Percentiles rank a stretch among this genome's conserved stretches.
Conservation (phyloP, 1,139 yeast species). For the Geotrichum candidum region DNA sequence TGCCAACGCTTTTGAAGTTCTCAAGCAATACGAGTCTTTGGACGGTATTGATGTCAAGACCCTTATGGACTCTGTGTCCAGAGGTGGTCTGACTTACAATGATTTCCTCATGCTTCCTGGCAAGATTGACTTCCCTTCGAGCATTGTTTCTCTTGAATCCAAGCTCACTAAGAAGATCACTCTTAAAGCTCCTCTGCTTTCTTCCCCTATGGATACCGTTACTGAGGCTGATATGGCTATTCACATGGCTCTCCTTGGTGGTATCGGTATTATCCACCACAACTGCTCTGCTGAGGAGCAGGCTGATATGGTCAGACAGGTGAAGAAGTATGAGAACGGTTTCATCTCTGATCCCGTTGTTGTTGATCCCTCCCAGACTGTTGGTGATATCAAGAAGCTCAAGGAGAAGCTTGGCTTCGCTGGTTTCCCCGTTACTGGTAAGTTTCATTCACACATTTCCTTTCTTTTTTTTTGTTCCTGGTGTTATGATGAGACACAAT, state of each 20-base stretch:
- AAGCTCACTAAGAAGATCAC: constrained; percentile 86
- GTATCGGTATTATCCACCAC: constrained; percentile 98
- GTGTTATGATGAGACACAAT: constrained; percentile 39
- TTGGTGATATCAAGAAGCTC: constrained; percentile 72
- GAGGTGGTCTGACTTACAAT: constrained; percentile 97
- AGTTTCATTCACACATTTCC: constrained; percentile 39
- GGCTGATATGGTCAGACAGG: constrained; percentile 96
- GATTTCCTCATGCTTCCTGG: constrained; percentile 96
- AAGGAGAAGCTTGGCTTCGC: constrained; percentile 80
- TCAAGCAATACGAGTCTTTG: constrained; percentile 57
- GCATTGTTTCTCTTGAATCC: constrained; percentile 70
- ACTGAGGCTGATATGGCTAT: constrained; percentile 98
- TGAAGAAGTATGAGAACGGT: constrained; percentile 95
- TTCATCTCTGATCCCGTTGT: constrained; percentile 94
- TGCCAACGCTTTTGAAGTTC: constrained; percentile 60
- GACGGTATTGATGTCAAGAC: constrained; percentile 84
- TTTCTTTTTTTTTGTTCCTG: constrained; percentile 4
- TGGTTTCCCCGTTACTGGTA: constrained; percentile 99
- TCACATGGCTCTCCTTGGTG: constrained; percentile 97
- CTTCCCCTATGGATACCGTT: constrained; percentile 99
- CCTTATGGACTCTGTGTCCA: constrained; percentile 79
- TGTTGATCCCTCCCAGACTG: constrained; percentile 66
- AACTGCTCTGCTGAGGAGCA: constrained; percentile 95
- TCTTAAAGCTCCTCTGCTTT: constrained; percentile 88
- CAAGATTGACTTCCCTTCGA: constrained; percentile 81